phyloP scores from a whole-genome alignment of 139 green algal species.

The Chlorella vulgaris region DNA sequence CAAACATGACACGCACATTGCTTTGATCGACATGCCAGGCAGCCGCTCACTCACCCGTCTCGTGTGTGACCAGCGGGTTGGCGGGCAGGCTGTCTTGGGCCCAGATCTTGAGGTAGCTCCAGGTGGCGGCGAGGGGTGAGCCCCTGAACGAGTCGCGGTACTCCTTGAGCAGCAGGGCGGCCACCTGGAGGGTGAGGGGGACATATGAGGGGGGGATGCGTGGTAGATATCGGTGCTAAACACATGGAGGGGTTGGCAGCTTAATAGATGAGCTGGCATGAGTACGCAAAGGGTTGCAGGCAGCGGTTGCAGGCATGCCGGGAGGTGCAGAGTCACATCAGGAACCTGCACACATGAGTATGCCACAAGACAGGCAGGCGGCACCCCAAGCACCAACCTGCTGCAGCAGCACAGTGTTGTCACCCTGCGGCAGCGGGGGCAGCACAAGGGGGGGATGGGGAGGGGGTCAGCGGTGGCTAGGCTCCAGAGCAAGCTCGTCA shows the following conservation, averaged over 20 bases:
- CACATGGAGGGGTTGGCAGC: no score
- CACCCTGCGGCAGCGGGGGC: slow-evolving; percentile 37
- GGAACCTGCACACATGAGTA: no score
- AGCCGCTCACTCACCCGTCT: slow-evolving; percentile 48
- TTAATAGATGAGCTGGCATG: no score
- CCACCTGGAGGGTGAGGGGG: slow-evolving; percentile 59
- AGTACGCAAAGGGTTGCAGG: no score
- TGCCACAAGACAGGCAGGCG: no score
- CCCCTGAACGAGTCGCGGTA: slow-evolving; percentile 76
- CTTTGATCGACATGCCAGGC: background rate
- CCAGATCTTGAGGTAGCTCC: slow-evolving; percentile 50
- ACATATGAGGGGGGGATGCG: background rate
- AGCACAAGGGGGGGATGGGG: background rate
- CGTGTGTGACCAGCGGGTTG: slow-evolving; percentile 80
- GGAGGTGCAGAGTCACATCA: no score
- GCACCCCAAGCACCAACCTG: slow-evolving; percentile 54
- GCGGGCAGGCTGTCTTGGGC: slow-evolving; percentile 58
- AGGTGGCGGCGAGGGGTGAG: slow-evolving; percentile 69
- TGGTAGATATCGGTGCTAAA: background rate
- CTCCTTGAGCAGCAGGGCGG: slow-evolving; percentile 80
- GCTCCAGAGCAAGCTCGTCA: no score
- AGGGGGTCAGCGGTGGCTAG: background rate
- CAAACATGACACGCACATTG: no score
- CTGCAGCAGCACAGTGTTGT: slow-evolving; percentile 91
- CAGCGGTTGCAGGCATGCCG: no score